Base-by-base conservation (phyloP, 2,329 filamentous ascomycete genomes). In the Aureobasidium uvarum region DNA sequence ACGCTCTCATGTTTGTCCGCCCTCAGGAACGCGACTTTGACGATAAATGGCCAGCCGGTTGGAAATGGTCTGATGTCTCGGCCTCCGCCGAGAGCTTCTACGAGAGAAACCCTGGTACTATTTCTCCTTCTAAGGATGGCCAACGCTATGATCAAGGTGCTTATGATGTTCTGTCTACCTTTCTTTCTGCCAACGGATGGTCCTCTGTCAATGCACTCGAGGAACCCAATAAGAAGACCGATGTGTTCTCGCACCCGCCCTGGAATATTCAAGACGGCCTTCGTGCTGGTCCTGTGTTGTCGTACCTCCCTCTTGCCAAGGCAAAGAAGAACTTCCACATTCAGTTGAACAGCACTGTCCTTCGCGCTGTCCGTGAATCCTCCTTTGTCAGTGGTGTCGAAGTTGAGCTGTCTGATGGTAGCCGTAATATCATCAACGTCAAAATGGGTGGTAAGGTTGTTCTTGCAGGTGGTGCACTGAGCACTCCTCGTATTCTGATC, bases 21-120 rank as follows among this genome's bases (percentile, higher is more conserved):
- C 82, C 83, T 6, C 82, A 82, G 0, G 78, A 80, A 1, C 80
- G 79, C 1, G 83, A 85, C 67, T 84, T 80, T 76, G 80, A 84
- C 69, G 71, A 77, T 8, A 83, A 81, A 58, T 80, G 80, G 62
- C 81, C 81, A 0, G 67, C 72, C 0, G 81, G 80, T 16, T 85
- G 83, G 83, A 83, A 83, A 70, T 81, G 77, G 51, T 71, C 70
- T 1, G 82, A 84, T 66, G 79, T 85, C 68, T 68, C 77, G 50
- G 70, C 70, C n/a, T 81, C 83, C 0, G 83, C 80, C 5, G 67
- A 73, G 5, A 79, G 78, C 51, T 77, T 85, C 2, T 76, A 81
- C 38, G 69, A 70, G 2, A 79, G 74, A 63, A 80, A 84, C 58
- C 76, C 80, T 1, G 78, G 76, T 0, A 77, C 80, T 0, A 77